phyloP scores from a whole-genome alignment of 228 moss, liverwort and hornwort species.

The Sphagnum fallax region DNA sequence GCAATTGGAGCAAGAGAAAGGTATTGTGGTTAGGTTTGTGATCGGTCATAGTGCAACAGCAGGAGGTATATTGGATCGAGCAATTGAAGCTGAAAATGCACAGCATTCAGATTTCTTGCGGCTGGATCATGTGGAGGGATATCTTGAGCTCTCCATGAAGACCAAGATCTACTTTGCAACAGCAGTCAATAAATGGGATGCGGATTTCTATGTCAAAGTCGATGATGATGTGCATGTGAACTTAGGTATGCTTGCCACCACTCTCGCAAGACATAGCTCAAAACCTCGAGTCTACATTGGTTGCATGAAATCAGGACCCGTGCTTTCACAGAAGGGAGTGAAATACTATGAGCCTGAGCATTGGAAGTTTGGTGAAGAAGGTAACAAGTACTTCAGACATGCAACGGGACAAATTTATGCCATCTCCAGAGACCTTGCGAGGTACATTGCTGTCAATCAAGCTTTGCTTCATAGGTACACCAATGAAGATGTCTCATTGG shows the following conservation, averaged over 20 bases:
- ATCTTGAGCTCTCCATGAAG: slow-evolving; percentile 92
- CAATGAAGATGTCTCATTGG: slow-evolving; percentile 95
- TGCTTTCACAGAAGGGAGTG: slow-evolving; percentile 92
- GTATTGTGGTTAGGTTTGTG: slow-evolving; percentile 87
- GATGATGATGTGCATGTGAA: slow-evolving; percentile 98
- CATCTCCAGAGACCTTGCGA: slow-evolving; percentile 76
- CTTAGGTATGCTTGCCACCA: slow-evolving; percentile 76
- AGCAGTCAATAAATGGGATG: slow-evolving; percentile 82
- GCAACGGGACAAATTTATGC: slow-evolving; percentile 98
- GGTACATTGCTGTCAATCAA: slow-evolving; percentile 74
- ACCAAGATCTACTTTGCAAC: slow-evolving; percentile 99
- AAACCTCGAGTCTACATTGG: slow-evolving; percentile 94
- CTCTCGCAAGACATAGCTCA: slow-evolving; percentile 67
- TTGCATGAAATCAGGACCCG: slow-evolving; percentile 98
- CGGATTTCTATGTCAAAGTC: slow-evolving; percentile 95
- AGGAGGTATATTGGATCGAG: slow-evolving; percentile 91
- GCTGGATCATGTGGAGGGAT: slow-evolving; percentile 91
- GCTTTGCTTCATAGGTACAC: slow-evolving; percentile 81
- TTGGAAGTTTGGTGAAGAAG: slow-evolving; percentile 99
- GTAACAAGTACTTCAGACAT: slow-evolving; percentile 95
- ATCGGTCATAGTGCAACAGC: slow-evolving; percentile 94
- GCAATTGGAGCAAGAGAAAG: slow-evolving; percentile 79
- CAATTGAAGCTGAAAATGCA: slow-evolving; percentile 87
- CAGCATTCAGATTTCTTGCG: slow-evolving; percentile 82
- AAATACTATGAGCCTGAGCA: slow-evolving; percentile 98